Base-by-base conservation (phyloP, 1,284 basidiomycete genomes). In the Naganishia albida region DNA sequence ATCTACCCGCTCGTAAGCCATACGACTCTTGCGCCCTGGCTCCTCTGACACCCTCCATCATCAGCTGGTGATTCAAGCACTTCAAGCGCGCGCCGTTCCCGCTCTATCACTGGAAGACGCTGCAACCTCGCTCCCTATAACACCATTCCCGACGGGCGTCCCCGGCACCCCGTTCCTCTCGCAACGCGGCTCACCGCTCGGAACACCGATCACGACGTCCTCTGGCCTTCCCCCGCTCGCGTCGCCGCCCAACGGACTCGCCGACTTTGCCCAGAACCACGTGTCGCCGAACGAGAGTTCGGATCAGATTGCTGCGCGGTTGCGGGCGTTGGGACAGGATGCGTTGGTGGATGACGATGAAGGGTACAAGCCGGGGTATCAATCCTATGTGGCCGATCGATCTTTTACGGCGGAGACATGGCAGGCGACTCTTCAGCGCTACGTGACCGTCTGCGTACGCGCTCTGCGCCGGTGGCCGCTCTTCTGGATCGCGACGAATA, bases 41-140 rank as follows among this genome's bases (percentile, higher is more conserved):
- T 25, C 28, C 20, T 23, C 28, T 42, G 3, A 18, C 13, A 4
- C n/a, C 16, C 7, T 15, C 34, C 10, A 10, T 30, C 0, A n/a
- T n/a, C 65, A 78, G 76, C 76, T 77, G 62, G 74, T 78, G 20
- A 73, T 80, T 48, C 77, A 80, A 70, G 77, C 78, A 4, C 70
- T 77, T 4, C 75, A 75, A 65, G 70, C 77, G 18, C 70, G 72
- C 18, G 75, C 76, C 1, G 74, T 69, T 18, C 69, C 69, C 2
- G 44, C 71, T 8, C 49, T 66, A 42, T 56, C 64, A 2, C 68
- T 38, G 20, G 57, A 50, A 60, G 57, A 60, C 57, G 57, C 57
- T 23, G 39, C 57, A 16, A 60, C 57, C 13, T 60, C 46, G 30
- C 26, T 60, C 6, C 57, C 57, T 16, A 46, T 60, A 2, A 60